phyloP scores from a whole-genome alignment of 2,329 filamentous ascomycete genomes.

The Fusarium napiforme region DNA sequence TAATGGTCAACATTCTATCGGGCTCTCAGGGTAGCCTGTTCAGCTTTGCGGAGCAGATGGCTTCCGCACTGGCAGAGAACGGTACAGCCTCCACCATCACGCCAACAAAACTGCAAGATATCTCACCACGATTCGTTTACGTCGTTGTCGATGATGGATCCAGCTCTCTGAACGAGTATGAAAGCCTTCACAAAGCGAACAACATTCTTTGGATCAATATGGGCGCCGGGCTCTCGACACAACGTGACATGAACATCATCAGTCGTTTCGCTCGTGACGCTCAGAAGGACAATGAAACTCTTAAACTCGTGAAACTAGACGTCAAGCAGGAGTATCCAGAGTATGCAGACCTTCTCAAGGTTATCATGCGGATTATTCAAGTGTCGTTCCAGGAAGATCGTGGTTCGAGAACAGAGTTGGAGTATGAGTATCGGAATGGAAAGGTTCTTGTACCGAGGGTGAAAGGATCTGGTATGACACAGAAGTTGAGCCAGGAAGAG shows the following conservation, averaged over 20 bases:
- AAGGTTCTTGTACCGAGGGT: constrained; percentile 6
- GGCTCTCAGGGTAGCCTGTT: neutral
- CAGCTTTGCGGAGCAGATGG: constrained; percentile 9
- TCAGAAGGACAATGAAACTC: neutral
- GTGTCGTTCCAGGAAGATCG: constrained; percentile 15
- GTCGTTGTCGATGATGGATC: constrained; percentile 11
- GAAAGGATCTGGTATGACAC: fast-evolving
- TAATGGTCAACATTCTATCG: constrained; percentile 1
- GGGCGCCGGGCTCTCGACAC: fast-evolving
- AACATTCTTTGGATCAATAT: constrained; percentile 18
- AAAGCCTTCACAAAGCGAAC: fast-evolving
- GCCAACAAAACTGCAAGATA: fast-evolving
- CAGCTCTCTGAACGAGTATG: fast-evolving
- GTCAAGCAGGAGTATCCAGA: neutral
- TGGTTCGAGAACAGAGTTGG: neutral
- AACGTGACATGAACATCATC: neutral
- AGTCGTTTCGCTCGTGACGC: neutral
- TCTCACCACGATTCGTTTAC: neutral
- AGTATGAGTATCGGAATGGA: constrained; percentile 12
- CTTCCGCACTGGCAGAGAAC: neutral
- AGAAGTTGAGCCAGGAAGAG: no score
- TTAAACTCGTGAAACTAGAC: constrained; percentile 5
- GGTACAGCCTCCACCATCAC: constrained; percentile 9
- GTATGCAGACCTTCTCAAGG: neutral
- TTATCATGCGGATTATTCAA: constrained; percentile 2